Conservation (phyloP, 2,329 filamentous ascomycete genomes). For the Neocatenulostroma microsporum region DNA sequence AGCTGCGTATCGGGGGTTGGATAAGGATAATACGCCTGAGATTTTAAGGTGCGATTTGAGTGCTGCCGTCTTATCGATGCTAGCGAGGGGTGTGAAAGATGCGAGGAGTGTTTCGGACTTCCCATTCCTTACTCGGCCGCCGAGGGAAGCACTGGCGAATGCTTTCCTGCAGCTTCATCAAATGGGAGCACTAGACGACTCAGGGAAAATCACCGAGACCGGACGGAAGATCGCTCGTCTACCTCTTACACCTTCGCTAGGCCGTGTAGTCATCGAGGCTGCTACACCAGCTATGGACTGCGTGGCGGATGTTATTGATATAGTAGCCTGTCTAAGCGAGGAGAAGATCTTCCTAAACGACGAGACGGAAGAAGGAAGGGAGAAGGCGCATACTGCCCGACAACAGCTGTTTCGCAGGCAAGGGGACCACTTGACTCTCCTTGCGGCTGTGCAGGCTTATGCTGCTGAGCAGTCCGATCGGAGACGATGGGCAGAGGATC, state of each 20-base stretch:
- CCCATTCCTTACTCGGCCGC: slow-evolving; percentile 75
- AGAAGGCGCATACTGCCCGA: slow-evolving; percentile 49
- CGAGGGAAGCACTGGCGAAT: slow-evolving; percentile 68
- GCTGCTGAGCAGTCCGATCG: slow-evolving; percentile 51
- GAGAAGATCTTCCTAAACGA: slow-evolving; percentile 57
- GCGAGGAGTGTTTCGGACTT: slow-evolving; percentile 75
- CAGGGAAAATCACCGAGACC: slow-evolving; percentile 63
- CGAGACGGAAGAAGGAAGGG: slow-evolving; percentile 52
- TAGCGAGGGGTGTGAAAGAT: slow-evolving; percentile 77
- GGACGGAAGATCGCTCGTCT: slow-evolving; percentile 74
- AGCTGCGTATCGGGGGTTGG: slow-evolving; percentile 59
- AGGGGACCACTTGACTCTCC: slow-evolving; percentile 57
- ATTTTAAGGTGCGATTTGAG: slow-evolving; percentile 85
- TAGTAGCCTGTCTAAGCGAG: slow-evolving; percentile 60
- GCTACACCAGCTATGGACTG: slow-evolving; percentile 63
- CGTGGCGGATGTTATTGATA: slow-evolving; percentile 74
- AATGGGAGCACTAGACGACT: slow-evolving; percentile 65
- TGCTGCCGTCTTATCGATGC: slow-evolving; percentile 84
- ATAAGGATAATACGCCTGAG: slow-evolving; percentile 73
- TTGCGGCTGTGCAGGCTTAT: slow-evolving; percentile 54
- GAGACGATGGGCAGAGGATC: slow-evolving; percentile 52
- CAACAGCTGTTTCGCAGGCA: slow-evolving; percentile 51
- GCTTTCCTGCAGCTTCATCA: slow-evolving; percentile 72
- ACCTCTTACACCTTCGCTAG: slow-evolving; percentile 73
- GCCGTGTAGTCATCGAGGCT: slow-evolving; percentile 74